These are phyloP conservation scores for Phytophthora litchii DNA, from an alignment of 352 stramenopile genomes.

Conservation along the genomic window DNA sequence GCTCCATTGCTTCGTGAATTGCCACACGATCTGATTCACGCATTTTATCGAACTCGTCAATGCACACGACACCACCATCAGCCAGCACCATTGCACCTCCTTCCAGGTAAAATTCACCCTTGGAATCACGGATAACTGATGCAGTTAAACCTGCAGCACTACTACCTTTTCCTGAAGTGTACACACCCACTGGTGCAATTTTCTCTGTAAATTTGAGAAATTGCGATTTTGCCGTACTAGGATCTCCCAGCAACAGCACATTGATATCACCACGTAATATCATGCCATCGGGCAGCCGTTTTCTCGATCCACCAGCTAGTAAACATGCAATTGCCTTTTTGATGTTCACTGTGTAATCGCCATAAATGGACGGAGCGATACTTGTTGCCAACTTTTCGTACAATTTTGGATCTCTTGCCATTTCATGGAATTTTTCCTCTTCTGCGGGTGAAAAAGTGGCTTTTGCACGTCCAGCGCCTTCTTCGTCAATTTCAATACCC, in stretches of 20 bases:
- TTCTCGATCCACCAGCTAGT: conserved; percentile 94
- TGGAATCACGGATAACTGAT: conserved; percentile 94
- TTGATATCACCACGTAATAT: conserved; percentile 98
- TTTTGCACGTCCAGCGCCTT: conserved; percentile 88
- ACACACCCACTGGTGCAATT: conserved; percentile 97
- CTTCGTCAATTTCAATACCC: conserved; percentile 95
- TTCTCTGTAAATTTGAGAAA: conserved; percentile 98
- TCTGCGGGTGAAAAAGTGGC: conserved; percentile 96
- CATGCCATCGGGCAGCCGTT: conserved; percentile 96
- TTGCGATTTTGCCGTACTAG: conserved; percentile 97
- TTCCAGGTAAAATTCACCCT: conserved; percentile 99
- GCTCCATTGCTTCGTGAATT: conserved; percentile 99
- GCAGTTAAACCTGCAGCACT: conserved; percentile 97
- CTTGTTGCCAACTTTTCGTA: conserved; percentile 93
- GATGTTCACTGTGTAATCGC: conserved; percentile 97
- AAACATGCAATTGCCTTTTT: conserved; percentile 97
- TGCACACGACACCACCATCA: conserved; percentile 98
- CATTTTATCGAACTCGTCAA: conserved; percentile 98
- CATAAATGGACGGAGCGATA: conserved; percentile 95
- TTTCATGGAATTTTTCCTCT: conserved; percentile 97
- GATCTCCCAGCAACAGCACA: conserved; percentile 97
- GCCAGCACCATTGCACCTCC: conserved; percentile 97
- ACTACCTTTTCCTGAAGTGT: conserved; percentile 98
- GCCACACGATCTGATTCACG: conserved; percentile 94
- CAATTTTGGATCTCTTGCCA: conserved; percentile 90